Evolutionary conservation across 129 eudicot genomes (phyloP).

Genomic region (Artemisia annua): DNA sequence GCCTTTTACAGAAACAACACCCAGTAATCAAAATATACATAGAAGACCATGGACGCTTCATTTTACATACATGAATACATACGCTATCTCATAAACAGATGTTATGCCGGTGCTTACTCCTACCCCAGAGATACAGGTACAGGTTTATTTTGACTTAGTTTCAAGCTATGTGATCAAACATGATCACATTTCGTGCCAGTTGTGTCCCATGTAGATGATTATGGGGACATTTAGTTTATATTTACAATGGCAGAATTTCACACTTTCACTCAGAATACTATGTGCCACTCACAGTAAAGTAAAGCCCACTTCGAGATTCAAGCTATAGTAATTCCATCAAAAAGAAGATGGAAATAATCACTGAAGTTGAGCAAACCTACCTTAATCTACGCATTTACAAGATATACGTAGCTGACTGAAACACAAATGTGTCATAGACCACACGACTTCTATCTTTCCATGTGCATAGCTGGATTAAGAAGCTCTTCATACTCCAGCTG

Average conservation of each 20-base stretch:
- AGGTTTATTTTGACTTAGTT: not conserved
- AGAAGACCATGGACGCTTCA: not conserved
- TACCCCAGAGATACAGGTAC: not conserved
- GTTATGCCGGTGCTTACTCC: not conserved
- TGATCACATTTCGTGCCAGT: not conserved
- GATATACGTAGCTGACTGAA: constrained; percentile 24
- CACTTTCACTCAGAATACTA: not conserved
- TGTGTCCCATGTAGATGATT: not conserved
- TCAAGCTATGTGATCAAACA: not conserved
- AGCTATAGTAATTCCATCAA: constrained; percentile 12
- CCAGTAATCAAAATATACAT: not conserved
- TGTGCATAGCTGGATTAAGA: constrained; percentile 45
- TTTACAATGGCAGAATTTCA: constrained; percentile 6
- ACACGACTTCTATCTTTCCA: constrained; percentile 35
- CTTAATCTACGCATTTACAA: constrained; percentile 42
- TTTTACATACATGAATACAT: not conserved
- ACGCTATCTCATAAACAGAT: not conserved
- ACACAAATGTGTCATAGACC: constrained; percentile 8
- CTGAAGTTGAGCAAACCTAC: constrained; percentile 22
- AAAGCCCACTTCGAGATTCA: constrained; percentile 5
- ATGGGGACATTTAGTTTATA: not conserved
- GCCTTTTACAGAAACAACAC: not conserved
- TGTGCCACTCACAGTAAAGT: constrained; percentile 7
- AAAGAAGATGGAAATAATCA: constrained; percentile 2
- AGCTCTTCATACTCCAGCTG: constrained; percentile 75